Evolutionary conservation across 179 eudicot species (phyloP).

Genomic region (Beta macrorhiza): DNA sequence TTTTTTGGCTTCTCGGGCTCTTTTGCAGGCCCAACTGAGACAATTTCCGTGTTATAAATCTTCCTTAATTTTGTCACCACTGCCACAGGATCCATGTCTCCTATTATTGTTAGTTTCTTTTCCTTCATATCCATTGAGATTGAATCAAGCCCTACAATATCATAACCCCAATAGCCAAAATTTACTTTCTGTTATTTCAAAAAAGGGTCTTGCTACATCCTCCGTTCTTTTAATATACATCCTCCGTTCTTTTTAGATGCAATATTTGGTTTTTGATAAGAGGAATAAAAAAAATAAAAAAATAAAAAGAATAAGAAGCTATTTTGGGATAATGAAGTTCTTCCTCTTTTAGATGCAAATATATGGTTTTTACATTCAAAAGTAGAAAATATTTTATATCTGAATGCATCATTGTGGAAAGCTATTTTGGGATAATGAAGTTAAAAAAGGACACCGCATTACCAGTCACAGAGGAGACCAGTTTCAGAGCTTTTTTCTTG

Average conservation of each 20-base stretch:
- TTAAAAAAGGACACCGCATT: background rate
- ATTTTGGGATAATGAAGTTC: no score
- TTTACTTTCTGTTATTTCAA: background rate
- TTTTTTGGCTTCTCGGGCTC: slow-evolving; percentile 34
- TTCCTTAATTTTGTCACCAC: slow-evolving; percentile 23
- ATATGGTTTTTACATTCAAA: no score
- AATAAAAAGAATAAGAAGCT: no score
- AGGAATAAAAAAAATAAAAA: no score
- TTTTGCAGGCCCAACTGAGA: slow-evolving; percentile 29
- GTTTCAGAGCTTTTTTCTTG: slow-evolving; percentile 22
- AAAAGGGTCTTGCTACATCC: no score
- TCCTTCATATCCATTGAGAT: slow-evolving; percentile 31
- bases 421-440: background rate
- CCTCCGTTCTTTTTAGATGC: no score
- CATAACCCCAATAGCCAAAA: background rate
- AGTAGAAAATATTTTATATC: no score
- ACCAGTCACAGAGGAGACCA: slow-evolving; percentile 20
- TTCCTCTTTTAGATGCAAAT: no score
- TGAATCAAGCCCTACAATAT: slow-evolving; percentile 31
- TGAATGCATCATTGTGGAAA: no score
- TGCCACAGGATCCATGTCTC: slow-evolving; percentile 27
- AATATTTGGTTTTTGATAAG: no score
- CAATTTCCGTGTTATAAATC: slow-evolving; percentile 15
- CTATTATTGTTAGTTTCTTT: slow-evolving; percentile 28
- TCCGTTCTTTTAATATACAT: no score